Percentiles rank a stretch among this genome's conserved stretches.
Conservation (phyloP, 805 yeast genomes). For the Saccharomycopsis fermentans region DNA sequence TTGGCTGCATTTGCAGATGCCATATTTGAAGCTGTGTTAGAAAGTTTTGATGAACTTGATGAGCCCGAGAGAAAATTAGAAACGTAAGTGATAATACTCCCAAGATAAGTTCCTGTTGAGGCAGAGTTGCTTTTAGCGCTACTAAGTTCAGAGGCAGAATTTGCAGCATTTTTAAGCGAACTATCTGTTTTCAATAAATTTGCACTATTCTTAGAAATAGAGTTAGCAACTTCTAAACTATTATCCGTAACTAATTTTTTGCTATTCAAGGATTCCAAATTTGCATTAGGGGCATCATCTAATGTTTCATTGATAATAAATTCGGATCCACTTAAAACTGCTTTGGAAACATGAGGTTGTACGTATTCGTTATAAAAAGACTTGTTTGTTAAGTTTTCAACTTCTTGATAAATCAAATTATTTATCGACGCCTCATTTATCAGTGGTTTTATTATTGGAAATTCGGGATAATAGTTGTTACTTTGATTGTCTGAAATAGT, state of each 20-base stretch:
- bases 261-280: neutral
- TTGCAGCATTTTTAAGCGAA: neutral
- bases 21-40: neutral
- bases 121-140: neutral
- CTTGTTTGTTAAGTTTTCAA: constrained; percentile 10
- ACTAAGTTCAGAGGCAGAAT: neutral
- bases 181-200: neutral
- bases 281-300: neutral
- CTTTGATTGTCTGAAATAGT: neutral
- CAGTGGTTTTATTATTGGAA: neutral
- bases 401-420: constrained; percentile 5
- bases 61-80: neutral
- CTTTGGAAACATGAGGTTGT: constrained; percentile 9
- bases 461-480: neutral
- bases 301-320: constrained; percentile 1
- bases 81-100: constrained; percentile 1
- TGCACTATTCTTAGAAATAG: neutral
- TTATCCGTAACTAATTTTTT: neutral
- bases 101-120: neutral
- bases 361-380: constrained; percentile 8
- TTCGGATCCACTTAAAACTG: constrained; percentile 6
- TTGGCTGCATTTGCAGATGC: neutral
- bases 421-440: constrained; percentile 1
- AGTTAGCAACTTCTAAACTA: neutral
- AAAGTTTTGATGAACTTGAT: neutral